Evolutionary conservation across 1,139 yeast genomes (phyloP), one percentile per base, ranked within the genome.

Genomic region (Spathaspora sp.): DNA sequence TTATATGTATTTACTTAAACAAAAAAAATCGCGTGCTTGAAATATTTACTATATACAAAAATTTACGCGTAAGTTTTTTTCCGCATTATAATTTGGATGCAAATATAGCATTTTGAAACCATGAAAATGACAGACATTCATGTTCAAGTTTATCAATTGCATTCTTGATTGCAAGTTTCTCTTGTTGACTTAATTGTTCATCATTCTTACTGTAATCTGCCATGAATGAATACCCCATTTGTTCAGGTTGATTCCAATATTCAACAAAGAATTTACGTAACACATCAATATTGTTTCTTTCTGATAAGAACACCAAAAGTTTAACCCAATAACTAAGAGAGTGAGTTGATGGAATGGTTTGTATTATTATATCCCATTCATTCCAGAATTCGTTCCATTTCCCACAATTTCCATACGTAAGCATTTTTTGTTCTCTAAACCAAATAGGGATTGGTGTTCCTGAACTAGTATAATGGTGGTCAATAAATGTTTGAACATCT

Each of bases 301-400:
- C 52, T 1, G 71, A 64, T 42, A 74, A 61, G 49, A 65, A 73
- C 2, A 68, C 68, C 5, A 56, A 56, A n/a, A 73, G 57, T 33
- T 73, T 57, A 4, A 70, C 65, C 76, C 76, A 74, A 31, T 55
- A 55, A 9, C 52, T 51, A 18, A 65, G 10, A 9, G 42, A 46
- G 8, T 40, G n/a, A 10, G 47, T 45, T 2, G 34, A 36, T 11
- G 49, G 34, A 2, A 38, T 17, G 2, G 41, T 39, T 38, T 48
- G 51, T 24, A 46, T 42, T 11, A 52, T 43, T 1, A 52, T 48
- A 20, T 69, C 63, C 78, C 78, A 73, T 42, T 68, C 62, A n/a
- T 52, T 51, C 79, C 79, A 74, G 55, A 74, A 74, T 38, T 57
- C 55, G 2, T 50, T 48, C 78, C 78, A 73, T 31, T 67, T 57